A percentile compares a stretch with the other conserved stretches of the same genome.
These are phyloP conservation scores for Torrubiella hemipterigena DNA, from an alignment of 2,329 filamentous ascomycete species.

Conservation along the genomic window DNA sequence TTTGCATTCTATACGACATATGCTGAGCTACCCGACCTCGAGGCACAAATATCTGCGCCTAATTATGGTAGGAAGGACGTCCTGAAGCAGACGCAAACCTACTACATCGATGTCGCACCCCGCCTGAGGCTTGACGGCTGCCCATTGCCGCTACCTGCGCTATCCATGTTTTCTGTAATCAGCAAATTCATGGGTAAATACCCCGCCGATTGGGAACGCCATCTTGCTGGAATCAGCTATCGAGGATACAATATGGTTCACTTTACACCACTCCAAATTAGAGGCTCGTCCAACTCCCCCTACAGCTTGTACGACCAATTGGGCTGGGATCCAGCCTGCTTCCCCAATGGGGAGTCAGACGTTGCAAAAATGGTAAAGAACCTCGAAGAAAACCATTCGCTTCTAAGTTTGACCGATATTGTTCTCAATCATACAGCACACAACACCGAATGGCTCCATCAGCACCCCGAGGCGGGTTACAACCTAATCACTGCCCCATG, in stretches of 20 bases:
- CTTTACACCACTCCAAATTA: conserved; percentile 85
- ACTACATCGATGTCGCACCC: conserved; percentile 92
- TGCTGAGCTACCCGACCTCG: conserved; percentile 64
- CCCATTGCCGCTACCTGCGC: conserved; percentile 68
- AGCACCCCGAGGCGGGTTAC: conserved; percentile 93
- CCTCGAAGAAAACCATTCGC: conserved; percentile 73
- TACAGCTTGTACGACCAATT: conserved; percentile 95
- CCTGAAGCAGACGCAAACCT: conserved; percentile 56
- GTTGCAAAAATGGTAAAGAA: conserved; percentile 63
- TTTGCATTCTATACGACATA: conserved; percentile 95
- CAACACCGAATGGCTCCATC: conserved; percentile 87
- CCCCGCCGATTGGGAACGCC: conserved; percentile 79
- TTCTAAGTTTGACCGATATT: conserved; percentile 87
- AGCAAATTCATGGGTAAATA: conserved; percentile 98
- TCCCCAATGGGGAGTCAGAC: conserved; percentile 77
- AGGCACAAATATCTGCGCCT: conserved; percentile 14
- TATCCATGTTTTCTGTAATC: conserved; percentile 86
- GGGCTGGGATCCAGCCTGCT: conserved; percentile 68
- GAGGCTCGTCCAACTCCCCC: conserved; percentile 86
- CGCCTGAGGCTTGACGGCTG: conserved; percentile 61
- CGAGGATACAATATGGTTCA: conserved; percentile 98
- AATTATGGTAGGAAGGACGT: conserved; percentile 26
- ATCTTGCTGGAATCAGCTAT: conserved; percentile 76
- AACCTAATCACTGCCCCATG: conserved; percentile 82
- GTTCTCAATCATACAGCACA: conserved; percentile 97